A percentile compares a stretch with the other conserved stretches of the same genome.
These are phyloP conservation scores for Capsicum baccatum DNA, from an alignment of 257 asterid genomes.

Conservation along the genomic window DNA sequence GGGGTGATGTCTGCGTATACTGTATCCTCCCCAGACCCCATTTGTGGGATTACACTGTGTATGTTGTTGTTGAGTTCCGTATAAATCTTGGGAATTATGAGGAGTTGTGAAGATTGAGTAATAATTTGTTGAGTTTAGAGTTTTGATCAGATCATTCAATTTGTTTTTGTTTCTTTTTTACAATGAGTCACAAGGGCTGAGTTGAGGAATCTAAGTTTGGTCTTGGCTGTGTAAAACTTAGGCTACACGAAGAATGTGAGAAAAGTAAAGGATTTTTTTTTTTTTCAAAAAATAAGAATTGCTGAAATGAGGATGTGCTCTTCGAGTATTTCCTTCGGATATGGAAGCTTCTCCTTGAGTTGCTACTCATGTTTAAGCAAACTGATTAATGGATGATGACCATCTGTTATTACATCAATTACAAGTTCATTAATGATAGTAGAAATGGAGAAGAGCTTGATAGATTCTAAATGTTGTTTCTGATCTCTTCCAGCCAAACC, in stretches of 20 bases:
- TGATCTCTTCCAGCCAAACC: slow-evolving; percentile 17
- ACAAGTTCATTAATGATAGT: not conserved
- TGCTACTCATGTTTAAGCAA: not conserved
- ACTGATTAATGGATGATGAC: not conserved
- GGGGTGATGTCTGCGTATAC: too few relatives aligned
- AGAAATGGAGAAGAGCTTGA: slow-evolving; percentile 6
- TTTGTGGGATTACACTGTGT: too few relatives aligned
- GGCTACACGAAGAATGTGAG: not conserved
- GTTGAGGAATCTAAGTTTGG: not conserved
- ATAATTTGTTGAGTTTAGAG: not conserved
- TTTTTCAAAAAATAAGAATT: not conserved
- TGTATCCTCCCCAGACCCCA: too few relatives aligned
- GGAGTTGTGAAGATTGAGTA: not conserved
- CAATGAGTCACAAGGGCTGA: not conserved
- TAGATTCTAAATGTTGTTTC: slow-evolving; percentile 4
- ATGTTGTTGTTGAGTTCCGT: too few relatives aligned
- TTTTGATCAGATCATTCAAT: not conserved
- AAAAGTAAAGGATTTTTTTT: not conserved
- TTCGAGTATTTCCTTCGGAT: not conserved
- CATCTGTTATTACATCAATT: not conserved
- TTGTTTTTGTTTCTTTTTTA: not conserved
- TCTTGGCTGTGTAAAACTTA: slow-evolving; percentile 6
- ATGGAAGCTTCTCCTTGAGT: not conserved
- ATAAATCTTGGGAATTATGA: not conserved
- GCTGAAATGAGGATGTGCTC: not conserved